Conservation (phyloP, 176 grass and related monocot genomes). For the Cenchrus purpureus region DNA sequence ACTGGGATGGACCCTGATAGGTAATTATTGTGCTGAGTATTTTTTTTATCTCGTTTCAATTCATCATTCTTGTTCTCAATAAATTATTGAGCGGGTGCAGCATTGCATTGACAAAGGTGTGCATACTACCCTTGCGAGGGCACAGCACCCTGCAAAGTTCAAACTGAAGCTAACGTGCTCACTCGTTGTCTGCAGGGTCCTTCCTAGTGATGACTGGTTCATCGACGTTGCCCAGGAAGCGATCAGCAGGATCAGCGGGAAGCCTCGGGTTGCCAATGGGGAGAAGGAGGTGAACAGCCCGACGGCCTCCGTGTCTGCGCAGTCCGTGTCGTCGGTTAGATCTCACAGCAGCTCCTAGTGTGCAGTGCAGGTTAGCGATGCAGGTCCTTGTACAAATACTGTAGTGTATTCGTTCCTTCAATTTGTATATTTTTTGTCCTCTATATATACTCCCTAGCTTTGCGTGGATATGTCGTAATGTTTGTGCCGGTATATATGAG, state of each 20-base stretch:
- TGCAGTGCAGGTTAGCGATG: conserved; percentile 38
- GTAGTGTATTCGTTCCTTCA: background rate
- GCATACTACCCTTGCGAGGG: background rate
- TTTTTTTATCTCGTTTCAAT: background rate
- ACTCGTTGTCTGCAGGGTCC: conserved; percentile 42
- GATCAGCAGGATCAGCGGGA: conserved; percentile 81
- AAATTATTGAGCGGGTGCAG: background rate
- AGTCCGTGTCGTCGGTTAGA: conserved; percentile 79
- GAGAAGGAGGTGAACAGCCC: conserved; percentile 82
- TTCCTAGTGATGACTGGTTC: conserved; percentile 88
- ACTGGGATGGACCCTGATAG: conserved; percentile 87
- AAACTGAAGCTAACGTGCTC: background rate
- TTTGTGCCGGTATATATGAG: conserved; percentile 25
- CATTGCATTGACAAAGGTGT: background rate
- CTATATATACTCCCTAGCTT: background rate
- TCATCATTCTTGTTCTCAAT: background rate
- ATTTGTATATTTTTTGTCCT: background rate
- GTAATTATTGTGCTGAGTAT: conserved; percentile 30
- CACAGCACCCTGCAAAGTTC: background rate
- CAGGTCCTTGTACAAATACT: conserved; percentile 41
- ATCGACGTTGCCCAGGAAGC: conserved; percentile 68
- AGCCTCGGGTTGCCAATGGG: conserved; percentile 53
- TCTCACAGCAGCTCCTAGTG: conserved; percentile 62
- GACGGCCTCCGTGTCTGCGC: conserved; percentile 85
- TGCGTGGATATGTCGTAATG: background rate